These are phyloP conservation scores for Avena eriantha DNA, from an alignment of 176 grass and related monocot species.

Conservation along the genomic window DNA sequence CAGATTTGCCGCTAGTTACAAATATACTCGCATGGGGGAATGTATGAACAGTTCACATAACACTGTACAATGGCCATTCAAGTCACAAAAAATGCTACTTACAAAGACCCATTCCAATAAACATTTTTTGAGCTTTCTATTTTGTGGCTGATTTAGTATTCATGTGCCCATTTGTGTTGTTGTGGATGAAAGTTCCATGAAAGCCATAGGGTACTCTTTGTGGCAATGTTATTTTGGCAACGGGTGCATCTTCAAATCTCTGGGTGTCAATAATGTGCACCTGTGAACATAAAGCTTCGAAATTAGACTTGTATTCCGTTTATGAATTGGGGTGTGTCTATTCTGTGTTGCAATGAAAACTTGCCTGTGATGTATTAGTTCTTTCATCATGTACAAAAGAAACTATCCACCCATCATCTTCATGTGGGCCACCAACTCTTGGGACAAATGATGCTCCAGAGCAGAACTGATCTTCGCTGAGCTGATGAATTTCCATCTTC, in stretches of 20 bases:
- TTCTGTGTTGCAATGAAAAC: neutral
- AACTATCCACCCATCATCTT: slow-evolving; percentile 68
- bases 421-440: slow-evolving; percentile 50
- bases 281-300: slow-evolving; percentile 32
- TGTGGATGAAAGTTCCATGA: slow-evolving; percentile 54
- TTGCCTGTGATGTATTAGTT: slow-evolving; percentile 54
- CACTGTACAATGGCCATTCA: neutral
- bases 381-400: slow-evolving; percentile 59
- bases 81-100: neutral
- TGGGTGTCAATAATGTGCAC: slow-evolving; percentile 53
- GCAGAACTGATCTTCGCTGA: slow-evolving; percentile 56
- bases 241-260: slow-evolving; percentile 46
- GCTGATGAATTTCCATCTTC: slow-evolving; percentile 43
- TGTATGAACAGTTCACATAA: neutral
- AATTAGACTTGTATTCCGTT: neutral
- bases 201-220: slow-evolving; percentile 63
- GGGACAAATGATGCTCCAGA: slow-evolving; percentile 66
- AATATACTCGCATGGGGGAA: neutral
- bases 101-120: neutral
- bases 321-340: neutral
- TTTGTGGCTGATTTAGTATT: neutral
- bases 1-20: neutral
- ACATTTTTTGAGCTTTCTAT: neutral
- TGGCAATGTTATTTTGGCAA: slow-evolving; percentile 59
- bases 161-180: neutral